A percentile compares a stretch with the other conserved stretches of the same genome.
phyloP scores from a whole-genome alignment of 1,139 yeast genomes.

The Torulaspora globosa region DNA sequence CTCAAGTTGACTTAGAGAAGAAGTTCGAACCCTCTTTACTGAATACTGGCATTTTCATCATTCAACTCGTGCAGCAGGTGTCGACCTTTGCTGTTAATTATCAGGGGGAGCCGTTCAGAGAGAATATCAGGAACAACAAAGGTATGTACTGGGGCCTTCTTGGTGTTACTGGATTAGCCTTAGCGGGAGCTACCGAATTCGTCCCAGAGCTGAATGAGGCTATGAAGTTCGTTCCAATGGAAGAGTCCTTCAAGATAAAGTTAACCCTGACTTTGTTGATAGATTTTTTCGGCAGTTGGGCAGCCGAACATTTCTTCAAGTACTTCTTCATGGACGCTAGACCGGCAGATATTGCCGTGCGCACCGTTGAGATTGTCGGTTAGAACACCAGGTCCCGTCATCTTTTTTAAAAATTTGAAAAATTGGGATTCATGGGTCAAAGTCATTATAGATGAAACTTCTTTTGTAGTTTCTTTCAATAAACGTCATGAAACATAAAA shows the following conservation, averaged over 20 bases:
- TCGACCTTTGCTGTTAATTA: slow-evolving; percentile 97
- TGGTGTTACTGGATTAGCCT: slow-evolving; percentile 85
- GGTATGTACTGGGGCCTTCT: slow-evolving; percentile 96
- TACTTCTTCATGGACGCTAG: slow-evolving; percentile 83
- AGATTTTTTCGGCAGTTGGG: slow-evolving; percentile 76
- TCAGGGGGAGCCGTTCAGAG: slow-evolving; percentile 96
- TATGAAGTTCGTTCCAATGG: slow-evolving; percentile 88
- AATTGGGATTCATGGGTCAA: background rate
- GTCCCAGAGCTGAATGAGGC: slow-evolving; percentile 91
- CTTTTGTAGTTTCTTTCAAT: background rate
- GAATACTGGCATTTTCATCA: slow-evolving; percentile 92
- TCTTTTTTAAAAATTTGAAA: background rate
- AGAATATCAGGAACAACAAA: slow-evolving; percentile 80
- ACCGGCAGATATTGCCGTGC: slow-evolving; percentile 81
- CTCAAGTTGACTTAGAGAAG: slow-evolving; percentile 83
- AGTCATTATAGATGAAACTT: slow-evolving; percentile 8
- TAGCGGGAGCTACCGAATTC: slow-evolving; percentile 91
- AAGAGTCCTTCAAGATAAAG: slow-evolving; percentile 64
- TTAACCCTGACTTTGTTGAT: slow-evolving; percentile 67
- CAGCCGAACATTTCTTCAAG: slow-evolving; percentile 76
- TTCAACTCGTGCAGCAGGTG: slow-evolving; percentile 93
- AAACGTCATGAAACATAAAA: slow-evolving; percentile 1
- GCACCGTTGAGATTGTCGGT: slow-evolving; percentile 20
- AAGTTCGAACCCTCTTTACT: slow-evolving; percentile 82
- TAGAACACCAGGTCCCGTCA: background rate